Conservation (phyloP, 352 stramenopile genomes). For the Phytophthora sansomeana region DNA sequence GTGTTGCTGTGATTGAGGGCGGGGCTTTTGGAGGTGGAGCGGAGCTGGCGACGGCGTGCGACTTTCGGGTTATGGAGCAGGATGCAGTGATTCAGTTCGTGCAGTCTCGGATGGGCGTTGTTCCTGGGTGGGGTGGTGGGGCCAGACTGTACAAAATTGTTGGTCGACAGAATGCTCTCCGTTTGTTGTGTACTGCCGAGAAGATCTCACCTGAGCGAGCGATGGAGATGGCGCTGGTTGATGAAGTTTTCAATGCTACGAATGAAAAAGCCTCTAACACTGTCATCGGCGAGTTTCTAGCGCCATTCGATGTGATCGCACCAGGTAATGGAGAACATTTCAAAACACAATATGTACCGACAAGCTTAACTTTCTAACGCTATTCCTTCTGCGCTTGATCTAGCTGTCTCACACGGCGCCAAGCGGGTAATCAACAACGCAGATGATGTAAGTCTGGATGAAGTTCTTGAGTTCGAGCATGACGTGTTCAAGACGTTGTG, state of each 20-base stretch:
- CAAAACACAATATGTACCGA: too few species aligned
- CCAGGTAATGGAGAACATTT: slow-evolving; percentile 44
- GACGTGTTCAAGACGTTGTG: slow-evolving; percentile 76
- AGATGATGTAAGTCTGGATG: slow-evolving; percentile 73
- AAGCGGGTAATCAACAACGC: slow-evolving; percentile 76
- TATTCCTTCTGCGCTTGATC: not conserved
- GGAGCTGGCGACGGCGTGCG: slow-evolving; percentile 83
- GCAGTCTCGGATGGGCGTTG: slow-evolving; percentile 84
- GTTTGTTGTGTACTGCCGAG: slow-evolving; percentile 75
- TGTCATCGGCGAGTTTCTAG: slow-evolving; percentile 54
- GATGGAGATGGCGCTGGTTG: slow-evolving; percentile 67
- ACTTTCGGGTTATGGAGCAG: slow-evolving; percentile 76
- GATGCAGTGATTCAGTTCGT: slow-evolving; percentile 89
- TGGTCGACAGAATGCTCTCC: slow-evolving; percentile 70
- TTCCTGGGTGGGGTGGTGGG: slow-evolving; percentile 84
- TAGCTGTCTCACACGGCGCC: slow-evolving; percentile 74
- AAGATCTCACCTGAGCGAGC: slow-evolving; percentile 59
- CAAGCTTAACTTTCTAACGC: not conserved
- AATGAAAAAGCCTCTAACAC: slow-evolving; percentile 26
- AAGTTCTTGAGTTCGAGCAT: slow-evolving; percentile 68
- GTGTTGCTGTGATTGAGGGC: slow-evolving; percentile 82
- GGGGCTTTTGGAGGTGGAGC: slow-evolving; percentile 85
- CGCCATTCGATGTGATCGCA: slow-evolving; percentile 54
- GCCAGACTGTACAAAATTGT: slow-evolving; percentile 82
- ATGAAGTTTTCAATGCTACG: slow-evolving; percentile 60